Base-by-base conservation (phyloP, 75 land plant species). In the Pinus taeda region DNA sequence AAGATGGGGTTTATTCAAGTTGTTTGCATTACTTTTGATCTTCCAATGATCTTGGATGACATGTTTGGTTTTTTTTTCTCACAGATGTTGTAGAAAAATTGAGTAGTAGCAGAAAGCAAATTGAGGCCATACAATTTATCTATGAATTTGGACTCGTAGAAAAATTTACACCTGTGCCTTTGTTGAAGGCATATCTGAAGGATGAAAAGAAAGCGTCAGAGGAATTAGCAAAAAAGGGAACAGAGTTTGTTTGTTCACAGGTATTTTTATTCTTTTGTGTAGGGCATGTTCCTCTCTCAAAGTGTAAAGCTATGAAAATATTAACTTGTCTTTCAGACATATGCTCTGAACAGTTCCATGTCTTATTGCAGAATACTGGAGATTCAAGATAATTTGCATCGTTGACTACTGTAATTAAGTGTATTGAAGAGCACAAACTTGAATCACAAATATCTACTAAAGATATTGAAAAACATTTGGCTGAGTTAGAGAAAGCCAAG, bases 51-150 rank as follows among this genome's bases (percentile, higher is more conserved):
- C n/a, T 14, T 66, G 70, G 20, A 66, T 66, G 70, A 66, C 45
- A 66, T 30, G 37, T 66, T 36, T 66, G 70, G 22, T 17, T 63
- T 66, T n/a, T n/a, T 0, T 66, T 17, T 66, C 36, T 60, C 77
- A 71, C 90, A 92, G 92, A 76, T 79, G 70, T 90, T 55, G 75
- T 92, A 78, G 79, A 93, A 59, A 86, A 87, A 77, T 74, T 93
- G 49, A 76, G 84, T 15, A 79, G 59, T 49, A 80, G 66, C 22
- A 90, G 92, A 13, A 92, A 92, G 75, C 86, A 90, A 77, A 81
- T 90, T 77, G 83, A 88, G 76, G 92, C 92, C 75, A n/a, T n/a
- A n/a, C n/a, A n/a, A n/a, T n/a, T n/a, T n/a, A n/a, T n/a, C n/a
- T n/a, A n/a, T n/a, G n/a, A 85, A 57, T 88, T 90, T 79, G 84